Base-by-base conservation (phyloP, 805 yeast genomes). In the Vanderwaltozyma yarrowii region DNA sequence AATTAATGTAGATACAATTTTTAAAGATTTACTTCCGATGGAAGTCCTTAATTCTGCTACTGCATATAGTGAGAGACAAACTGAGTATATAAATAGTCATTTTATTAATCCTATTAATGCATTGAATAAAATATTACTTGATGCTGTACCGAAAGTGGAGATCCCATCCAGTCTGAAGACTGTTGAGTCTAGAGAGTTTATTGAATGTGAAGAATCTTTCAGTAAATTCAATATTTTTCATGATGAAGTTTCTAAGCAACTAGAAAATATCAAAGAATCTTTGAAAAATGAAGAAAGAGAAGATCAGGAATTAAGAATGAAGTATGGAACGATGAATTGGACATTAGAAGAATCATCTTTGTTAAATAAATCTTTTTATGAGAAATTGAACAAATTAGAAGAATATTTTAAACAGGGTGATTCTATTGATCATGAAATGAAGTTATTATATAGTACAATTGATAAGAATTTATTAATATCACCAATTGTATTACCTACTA, bases 41-140 rank as follows among this genome's bases (percentile, higher is more conserved):
- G 58, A 69, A 3, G 72, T 84, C 1, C 70, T 82, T 30, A 82
- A 79, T 47, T 69, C 75, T 2, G 76, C 85, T 0, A 73, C 71
- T 30, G 79, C 87, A 1, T 83, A 74, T 51, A 69, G 72, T 37
- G 89, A 80, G 43, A 66, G 88, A 43, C 77, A 76, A 41, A 73
- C 72, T 12, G 60, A 60, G 3, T 81, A 69, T 49, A 65, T 81
- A 9, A 43, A 56, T 14, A 60, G 61, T 21, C 70, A 72, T 34
- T 42, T 75, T 2, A 43, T 65, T 45, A 39, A 62, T 3, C 86
- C 87, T 0, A 47, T 78, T 2, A 57, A 60, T 17, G 61, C 70
- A 3, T 50, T 80, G 19, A 69, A 70, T 33, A 64, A 62, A 26
- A 54, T 70, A 28, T 52, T 78, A 21, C 60, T 62, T 16, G 59